Percentiles rank a stretch among this genome's conserved stretches.
Evolutionary conservation across 1,139 yeast genomes (phyloP).

Genomic region (Geotrichum armillariae): DNA sequence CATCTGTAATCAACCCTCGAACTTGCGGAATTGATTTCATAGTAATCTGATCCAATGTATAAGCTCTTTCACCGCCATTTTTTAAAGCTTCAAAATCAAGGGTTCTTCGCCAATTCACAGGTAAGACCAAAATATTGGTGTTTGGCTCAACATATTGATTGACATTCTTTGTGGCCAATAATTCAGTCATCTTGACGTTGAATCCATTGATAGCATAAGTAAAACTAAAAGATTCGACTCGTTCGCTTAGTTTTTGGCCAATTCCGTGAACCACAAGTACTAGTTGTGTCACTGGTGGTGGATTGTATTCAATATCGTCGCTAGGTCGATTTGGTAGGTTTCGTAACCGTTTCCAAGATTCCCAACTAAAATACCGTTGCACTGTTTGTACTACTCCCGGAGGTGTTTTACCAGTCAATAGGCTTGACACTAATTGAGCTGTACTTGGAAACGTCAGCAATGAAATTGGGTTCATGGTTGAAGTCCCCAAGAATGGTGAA

Average conservation of each 20-base stretch:
- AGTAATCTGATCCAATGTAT: slow-evolving; percentile 69
- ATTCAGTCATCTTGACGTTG: slow-evolving; percentile 45
- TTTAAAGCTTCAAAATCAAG: slow-evolving; percentile 37
- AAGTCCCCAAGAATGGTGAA: slow-evolving; percentile 23
- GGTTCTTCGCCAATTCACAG: slow-evolving; percentile 45
- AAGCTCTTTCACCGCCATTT: slow-evolving; percentile 37
- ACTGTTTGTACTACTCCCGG: slow-evolving; percentile 33
- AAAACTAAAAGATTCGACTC: slow-evolving; percentile 79
- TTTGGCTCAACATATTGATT: slow-evolving; percentile 29
- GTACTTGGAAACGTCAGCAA: slow-evolving; percentile 28
- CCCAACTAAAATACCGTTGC: slow-evolving; percentile 35
- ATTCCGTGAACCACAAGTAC: slow-evolving; percentile 90
- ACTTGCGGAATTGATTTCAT: slow-evolving; percentile 79
- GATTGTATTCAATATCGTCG: slow-evolving; percentile 33
- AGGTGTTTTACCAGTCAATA: slow-evolving; percentile 34
- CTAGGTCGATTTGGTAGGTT: slow-evolving; percentile 35
- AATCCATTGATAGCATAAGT: slow-evolving; percentile 79
- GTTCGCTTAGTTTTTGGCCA: slow-evolving; percentile 83
- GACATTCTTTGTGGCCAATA: slow-evolving; percentile 32
- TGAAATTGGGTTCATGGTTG: slow-evolving; percentile 26
- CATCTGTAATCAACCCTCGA: slow-evolving; percentile 80
- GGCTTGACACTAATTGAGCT: slow-evolving; percentile 28
- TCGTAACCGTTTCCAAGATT: slow-evolving; percentile 32
- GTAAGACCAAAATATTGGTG: slow-evolving; percentile 38
- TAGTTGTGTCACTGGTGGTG: slow-evolving; percentile 49